Evolutionary conservation across 495 filamentous ascomycete genomes (phyloP).

Genomic region (Pseudotulostoma volvatum): DNA sequence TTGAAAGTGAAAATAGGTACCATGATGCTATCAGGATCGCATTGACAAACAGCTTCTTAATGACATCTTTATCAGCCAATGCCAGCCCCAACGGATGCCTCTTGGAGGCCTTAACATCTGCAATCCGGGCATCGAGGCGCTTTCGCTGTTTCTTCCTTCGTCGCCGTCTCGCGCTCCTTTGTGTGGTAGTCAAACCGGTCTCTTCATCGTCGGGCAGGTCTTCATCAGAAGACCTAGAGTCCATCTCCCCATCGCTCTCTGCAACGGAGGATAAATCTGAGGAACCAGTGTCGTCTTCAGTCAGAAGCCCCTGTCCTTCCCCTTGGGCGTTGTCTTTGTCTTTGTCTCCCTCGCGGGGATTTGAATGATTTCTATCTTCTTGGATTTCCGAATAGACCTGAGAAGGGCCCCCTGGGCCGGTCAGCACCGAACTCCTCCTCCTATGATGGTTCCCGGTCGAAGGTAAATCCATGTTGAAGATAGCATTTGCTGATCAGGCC

Average conservation of each 20-base stretch:
- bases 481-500: no score
- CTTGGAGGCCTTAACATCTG: conserved; percentile 28
- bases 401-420: conserved; percentile 20
- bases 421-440: conserved; percentile 42
- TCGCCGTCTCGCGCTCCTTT: conserved; percentile 47
- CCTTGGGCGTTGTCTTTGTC: conserved; percentile 19
- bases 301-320: conserved; percentile 22
- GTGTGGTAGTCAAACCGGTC: conserved; percentile 60
- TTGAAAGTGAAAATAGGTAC: conserved; percentile 89
- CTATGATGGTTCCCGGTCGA: conserved; percentile 27
- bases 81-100: conserved; percentile 20
- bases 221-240: conserved; percentile 45
- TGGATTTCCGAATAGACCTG: conserved; percentile 4
- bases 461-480: not conserved
- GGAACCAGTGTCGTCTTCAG: conserved; percentile 24
- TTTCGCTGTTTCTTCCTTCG: conserved; percentile 49
- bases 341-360: conserved; percentile 14
- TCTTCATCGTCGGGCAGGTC: conserved; percentile 79
- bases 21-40: conserved; percentile 64
- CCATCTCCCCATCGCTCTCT: conserved; percentile 38
- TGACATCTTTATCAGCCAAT: conserved; percentile 46
- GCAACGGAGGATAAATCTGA: conserved; percentile 33
- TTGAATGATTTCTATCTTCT: not conserved
- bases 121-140: conserved; percentile 59
- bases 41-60: conserved; percentile 55